Conservation (phyloP, 2,329 filamentous ascomycete species). For the Thelonectria olida region DNA sequence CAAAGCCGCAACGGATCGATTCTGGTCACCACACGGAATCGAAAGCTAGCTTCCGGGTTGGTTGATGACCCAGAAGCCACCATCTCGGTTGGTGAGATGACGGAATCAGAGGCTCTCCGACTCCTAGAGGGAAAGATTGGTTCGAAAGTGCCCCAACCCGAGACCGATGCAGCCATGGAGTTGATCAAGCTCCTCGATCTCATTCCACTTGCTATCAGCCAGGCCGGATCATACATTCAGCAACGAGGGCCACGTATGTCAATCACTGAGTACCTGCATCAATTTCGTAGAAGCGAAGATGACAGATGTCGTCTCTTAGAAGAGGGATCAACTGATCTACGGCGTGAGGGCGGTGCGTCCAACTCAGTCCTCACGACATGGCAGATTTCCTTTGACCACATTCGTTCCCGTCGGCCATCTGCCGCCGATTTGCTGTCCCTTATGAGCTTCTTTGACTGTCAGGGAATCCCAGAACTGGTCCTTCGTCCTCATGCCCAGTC, state of each 20-base stretch:
- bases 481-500: neutral
- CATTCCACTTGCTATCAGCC: neutral
- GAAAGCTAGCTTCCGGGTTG: neutral
- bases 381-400: slow-evolving; percentile 44
- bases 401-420: slow-evolving; percentile 41
- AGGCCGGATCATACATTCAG: too few relatives aligned
- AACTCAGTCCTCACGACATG: slow-evolving; percentile 42
- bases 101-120: neutral
- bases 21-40: neutral
- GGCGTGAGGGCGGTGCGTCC: slow-evolving; percentile 23
- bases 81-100: neutral
- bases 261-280: neutral
- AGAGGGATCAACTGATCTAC: neutral
- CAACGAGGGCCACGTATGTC: too few relatives aligned
- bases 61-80: neutral
- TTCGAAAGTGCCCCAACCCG: neutral
- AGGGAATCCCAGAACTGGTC: neutral
- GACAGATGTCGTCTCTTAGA: neutral
- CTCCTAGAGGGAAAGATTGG: neutral
- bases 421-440: slow-evolving; percentile 55
- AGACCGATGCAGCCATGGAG: neutral
- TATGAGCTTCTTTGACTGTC: slow-evolving; percentile 49
- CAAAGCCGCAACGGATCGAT: neutral
- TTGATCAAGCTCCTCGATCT: neutral
- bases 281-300: neutral